Evolutionary conservation across 1,284 basidiomycete species (phyloP), one percentile per base, ranked within the genome.

Genomic region (Sporisorium graminicola): DNA sequence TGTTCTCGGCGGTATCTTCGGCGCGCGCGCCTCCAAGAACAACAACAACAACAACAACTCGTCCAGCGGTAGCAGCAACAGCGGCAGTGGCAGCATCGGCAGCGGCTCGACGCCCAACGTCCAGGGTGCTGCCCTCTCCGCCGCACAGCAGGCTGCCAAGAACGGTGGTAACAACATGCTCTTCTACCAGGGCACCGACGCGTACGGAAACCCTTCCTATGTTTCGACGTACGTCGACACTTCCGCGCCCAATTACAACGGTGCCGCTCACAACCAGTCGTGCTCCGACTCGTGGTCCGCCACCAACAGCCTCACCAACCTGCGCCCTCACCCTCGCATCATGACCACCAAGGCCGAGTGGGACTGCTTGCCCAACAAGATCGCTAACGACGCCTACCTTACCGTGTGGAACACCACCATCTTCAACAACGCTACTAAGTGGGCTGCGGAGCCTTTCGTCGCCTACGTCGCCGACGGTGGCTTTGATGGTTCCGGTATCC

Each of bases 271-370:
- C 69, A 70, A 65, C 44, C 42, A 47, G 58, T 49, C 72, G 26
- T 65, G 65, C 53, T 53, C 65, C 80, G 80, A 86, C 83, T 53
- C 71, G 66, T 77, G 85, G 84, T 60, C 79, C 71, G 9, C 82
- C 73, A 62, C 58, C 70, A 92, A 95, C 94, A 73, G 92, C 92
- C 83, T 89, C 91, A 35, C 90, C 35, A 87, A 85, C 58, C 88
- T 92, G 49, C 92, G 94, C 61, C 83, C 91, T 79, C 93, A 95
- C 78, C 96, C 96, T 24, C 92, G 94, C 70, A 89, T 99, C 72
- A 92, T 98, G 77, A 95, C 95, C 18, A 94, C 96, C 13, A 82
- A 89, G 16, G 95, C 94, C 89, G 94, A 95, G 87, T 98, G 97
- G 96, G 87, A 90, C 29, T 93, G 91, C 26, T 90, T 99, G 40